Base-by-base conservation (phyloP, 257 asterid genomes). In the Anisodus acutangulus region DNA sequence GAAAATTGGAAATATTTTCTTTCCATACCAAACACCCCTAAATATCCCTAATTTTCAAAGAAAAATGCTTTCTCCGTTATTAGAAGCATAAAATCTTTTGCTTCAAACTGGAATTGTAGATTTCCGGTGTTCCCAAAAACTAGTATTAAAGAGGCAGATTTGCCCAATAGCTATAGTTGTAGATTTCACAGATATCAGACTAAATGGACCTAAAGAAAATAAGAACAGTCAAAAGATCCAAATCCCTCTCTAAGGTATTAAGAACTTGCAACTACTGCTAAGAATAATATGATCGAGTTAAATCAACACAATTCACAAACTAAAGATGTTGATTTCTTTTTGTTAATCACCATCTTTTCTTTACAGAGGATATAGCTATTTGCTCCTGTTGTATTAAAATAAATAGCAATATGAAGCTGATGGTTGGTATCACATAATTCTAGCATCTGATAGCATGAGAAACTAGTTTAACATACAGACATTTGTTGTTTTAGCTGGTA, bases 281-380 rank as follows among this genome's bases (percentile, higher is more conserved):
- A 17, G 26, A 17, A 5, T 66, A 4, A 66, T 64, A 64, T 10
- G 45, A 64, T 19, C 8, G n/a, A 64, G 71, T 26, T 64, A 64
- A 64, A 10, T 12, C 45, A 3, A 64, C n/a, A 64, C n/a, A 64
- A 31, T 19, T 12, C 9, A 67, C 12, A 12, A 67, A 31, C 16
- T 22, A 74, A 74, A 49, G 22, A 19, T 74, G 63, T 76, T 51
- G 45, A 76, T 7, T 76, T 26, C 81, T 7, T 72, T 74, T 47
- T 19, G 60, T 10, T 74, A 0, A 26, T 76, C 7, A 13, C 63
- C 81, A 57, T 51, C 81, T 49, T 51, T 51, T 1, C 62, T 51
- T 76, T 76, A 76, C 45, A 26, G 22, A 26, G 45, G 62, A 37
- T 22, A 49, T 22, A 49, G 41, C 81, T 12, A 76, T 12, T 72